Base-by-base conservation (phyloP, 2,329 filamentous ascomycete species). In the Cordyceps tenuipes region DNA sequence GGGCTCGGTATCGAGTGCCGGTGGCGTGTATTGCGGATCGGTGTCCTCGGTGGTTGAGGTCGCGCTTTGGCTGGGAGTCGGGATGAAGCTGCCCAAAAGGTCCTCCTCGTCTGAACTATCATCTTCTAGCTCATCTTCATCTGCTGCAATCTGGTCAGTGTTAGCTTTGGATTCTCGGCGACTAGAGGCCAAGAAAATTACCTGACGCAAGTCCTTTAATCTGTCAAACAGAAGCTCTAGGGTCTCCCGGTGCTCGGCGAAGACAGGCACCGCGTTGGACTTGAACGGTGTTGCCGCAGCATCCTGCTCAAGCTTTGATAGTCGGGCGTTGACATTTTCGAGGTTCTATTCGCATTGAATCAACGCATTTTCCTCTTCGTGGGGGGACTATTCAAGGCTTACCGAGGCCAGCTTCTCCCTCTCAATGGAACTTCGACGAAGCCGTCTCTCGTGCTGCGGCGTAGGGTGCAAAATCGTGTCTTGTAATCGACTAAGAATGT, bases 231-330 rank as follows among this genome's bases (percentile, higher is more conserved):
- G 72, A 58, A 82, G 77, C 66, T 89, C 87, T 56, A 91, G 77
- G 5, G 83, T 69, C 41, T 88, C 84, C 61, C 86, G 81, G 67
- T 90, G 88, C 48, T 75, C 74, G 62, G 82, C 79, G 36, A 93
- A 31, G 31, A 39, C 19, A 47, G 48, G 48, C n/a, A 26, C 57
- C 15, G 41, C 26, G 21, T 39, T 48, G 4, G 41, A 36, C 21
- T 41, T 53, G 46, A 48, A 54, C 3, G 57, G 21, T 15, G 34
- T 19, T 26, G 57, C 21, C 5, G 49, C 72, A 6, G 84, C 80
- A 65, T 88, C 83, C 66, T 90, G 87, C 70, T 91, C 89, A 47
- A 91, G 80, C 62, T 81, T 85, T 21, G 87, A 81, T 60, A 92
- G 82, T 34, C 89, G 79, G 0, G 79, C 80, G 46, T 85, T 83